Evolutionary conservation across 768 basidiomycete genomes (phyloP), one percentile per base, ranked within the genome.

Genomic region (Harrya chromipes): DNA sequence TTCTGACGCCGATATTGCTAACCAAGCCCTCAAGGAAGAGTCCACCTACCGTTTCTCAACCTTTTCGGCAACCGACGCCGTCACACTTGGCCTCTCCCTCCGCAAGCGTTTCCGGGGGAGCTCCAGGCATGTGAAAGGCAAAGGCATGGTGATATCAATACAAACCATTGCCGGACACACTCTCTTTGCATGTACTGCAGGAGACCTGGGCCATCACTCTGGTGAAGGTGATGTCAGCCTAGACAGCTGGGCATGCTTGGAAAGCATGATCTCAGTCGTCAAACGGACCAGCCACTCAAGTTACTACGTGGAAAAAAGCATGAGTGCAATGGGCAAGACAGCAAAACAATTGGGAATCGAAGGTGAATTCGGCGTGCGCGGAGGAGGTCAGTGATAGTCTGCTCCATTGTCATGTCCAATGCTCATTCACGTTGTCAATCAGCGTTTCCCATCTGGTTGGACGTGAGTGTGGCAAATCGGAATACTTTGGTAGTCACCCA

Each of bases 371-470:
- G 72, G 79, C 26, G 76, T 89, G 38, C 79, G 80, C 50, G 90
- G 90, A 43, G 90, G 90, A 70, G 90, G 90, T 91, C 55, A 67
- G 83, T 74, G 34, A 19, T 14, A 4, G 35, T 35, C 36, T 17
- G 10, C 14, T 41, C 31, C n/a, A 40, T 20, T 6, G 21, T 2
- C 1, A 44, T 10, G 38, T 20, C 21, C 38, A 13, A 23, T 20
- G 27, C 47, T 57, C 41, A 57, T 49, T 26, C 40, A 33, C 19
- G 16, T 26, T 40, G 46, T n/a, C 43, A 43, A 50, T 34, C 54
- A 91, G 89, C 89, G 0, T 90, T 88, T 74, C 89, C 89, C 4
- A 82, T 91, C 56, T 91, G 88, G 87, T 69, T 91, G 49, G 84
- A 90, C 76, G 88, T 85, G 64, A 58, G 67, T 49, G 21, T 17